Evolutionary conservation across 1,284 basidiomycete species (phyloP).

Genomic region (Polyporus tsugae): DNA sequence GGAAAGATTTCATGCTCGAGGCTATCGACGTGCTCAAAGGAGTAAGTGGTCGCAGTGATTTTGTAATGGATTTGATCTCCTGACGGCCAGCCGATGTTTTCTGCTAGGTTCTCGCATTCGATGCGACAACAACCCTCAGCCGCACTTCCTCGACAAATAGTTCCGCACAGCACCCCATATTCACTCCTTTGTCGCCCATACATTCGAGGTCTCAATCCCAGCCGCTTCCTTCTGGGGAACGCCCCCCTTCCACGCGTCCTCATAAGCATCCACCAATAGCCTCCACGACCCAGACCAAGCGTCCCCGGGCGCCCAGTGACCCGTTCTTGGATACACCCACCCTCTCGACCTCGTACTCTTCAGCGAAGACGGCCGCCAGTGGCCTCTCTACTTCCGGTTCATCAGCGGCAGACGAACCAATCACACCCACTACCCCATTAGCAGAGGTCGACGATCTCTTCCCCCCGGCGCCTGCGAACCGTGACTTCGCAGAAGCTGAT

Average conservation of each 20-base stretch:
- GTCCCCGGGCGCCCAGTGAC: slow-evolving; percentile 77
- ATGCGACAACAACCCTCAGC: slow-evolving; percentile 61
- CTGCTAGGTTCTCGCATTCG: slow-evolving; percentile 59
- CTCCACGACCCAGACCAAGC: slow-evolving; percentile 58
- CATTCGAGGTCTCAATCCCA: slow-evolving; percentile 66
- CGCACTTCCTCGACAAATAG: slow-evolving; percentile 47
- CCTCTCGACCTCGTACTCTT: slow-evolving; percentile 65
- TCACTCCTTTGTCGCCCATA: slow-evolving; percentile 45
- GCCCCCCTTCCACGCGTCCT: slow-evolving; percentile 42
- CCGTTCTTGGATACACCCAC: slow-evolving; percentile 78
- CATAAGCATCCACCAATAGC: slow-evolving; percentile 49
- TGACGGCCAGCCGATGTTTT: slow-evolving; percentile 19
- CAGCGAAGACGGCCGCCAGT: slow-evolving; percentile 49
- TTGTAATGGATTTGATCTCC: neutral
- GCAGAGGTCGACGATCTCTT: slow-evolving; percentile 49
- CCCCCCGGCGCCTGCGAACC: slow-evolving; percentile 40
- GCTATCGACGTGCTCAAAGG: slow-evolving; percentile 85
- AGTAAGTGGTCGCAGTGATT: slow-evolving; percentile 51
- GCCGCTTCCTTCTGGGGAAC: slow-evolving; percentile 51
- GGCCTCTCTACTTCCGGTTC: slow-evolving; percentile 41
- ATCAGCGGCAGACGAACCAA: slow-evolving; percentile 48
- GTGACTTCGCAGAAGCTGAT: slow-evolving; percentile 54
- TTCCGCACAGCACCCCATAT: slow-evolving; percentile 45
- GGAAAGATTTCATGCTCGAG: slow-evolving; percentile 86
- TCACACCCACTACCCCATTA: slow-evolving; percentile 45